Evolutionary conservation across 2,329 filamentous ascomycete genomes (phyloP), one percentile per base, ranked within the genome.

Genomic region (Diaporthe batatas): DNA sequence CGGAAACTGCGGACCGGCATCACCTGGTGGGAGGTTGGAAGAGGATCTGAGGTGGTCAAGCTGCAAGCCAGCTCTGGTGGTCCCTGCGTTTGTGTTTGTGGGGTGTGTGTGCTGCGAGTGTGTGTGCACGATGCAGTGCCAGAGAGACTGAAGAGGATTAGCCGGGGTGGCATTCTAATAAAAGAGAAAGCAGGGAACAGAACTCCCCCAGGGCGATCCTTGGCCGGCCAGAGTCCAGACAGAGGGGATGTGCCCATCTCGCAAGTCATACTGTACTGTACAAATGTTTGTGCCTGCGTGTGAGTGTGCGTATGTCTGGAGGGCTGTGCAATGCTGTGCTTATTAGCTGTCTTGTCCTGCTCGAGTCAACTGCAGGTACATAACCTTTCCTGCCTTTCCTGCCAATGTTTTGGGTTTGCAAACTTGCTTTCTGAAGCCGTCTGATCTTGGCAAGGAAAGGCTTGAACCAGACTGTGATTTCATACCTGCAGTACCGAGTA

Each of bases 121-220:
- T 36, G 32, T 23, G 32, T 23, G 34, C 55, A 25, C n/a, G 23
- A 62, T 62, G 57, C 62, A 51, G 62, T 65, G 62, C 21, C 21
- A 65, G 44, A 49, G 21, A n/a, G n/a, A 51, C 47, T 29, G 16
- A 67, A 53, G 62, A 53, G 62, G 47, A 47, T 67, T 53, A 67
- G 62, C 54, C 10, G 32, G 42, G 54, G 59, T 59, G 68, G 68
- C 54, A 59, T 59, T 70, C 68, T 59, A 70, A 70, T 59, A 70
- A 70, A 70, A 70, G 68, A 53, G 54, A 70, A 59, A 70, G 68
- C 68, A 70, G 34, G 68, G 55, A 70, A 59, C 54, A 70, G 44
- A 21, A 16, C 34, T 39, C 54, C 12, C 29, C 29, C 42, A 59
- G 25, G 68, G 47, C 62, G 39, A 29, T 67, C 62, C 62, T 65